These are phyloP conservation scores for Irpex lacteus DNA, from an alignment of 1,284 basidiomycete genomes.

Conservation along the genomic window DNA sequence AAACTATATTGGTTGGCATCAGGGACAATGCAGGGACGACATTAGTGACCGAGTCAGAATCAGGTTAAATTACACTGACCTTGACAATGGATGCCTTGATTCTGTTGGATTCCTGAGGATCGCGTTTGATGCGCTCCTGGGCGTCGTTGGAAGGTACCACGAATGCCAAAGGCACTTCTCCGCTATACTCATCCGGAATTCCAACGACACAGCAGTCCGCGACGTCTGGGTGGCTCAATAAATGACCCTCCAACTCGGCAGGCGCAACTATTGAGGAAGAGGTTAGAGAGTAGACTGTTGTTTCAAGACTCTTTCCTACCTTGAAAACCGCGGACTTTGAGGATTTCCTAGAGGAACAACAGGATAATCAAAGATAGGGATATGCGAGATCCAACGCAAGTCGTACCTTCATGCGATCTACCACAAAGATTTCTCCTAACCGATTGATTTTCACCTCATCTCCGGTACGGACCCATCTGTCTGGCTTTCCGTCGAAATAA, in stretches of 20 bases:
- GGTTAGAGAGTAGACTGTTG: background rate
- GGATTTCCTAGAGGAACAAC: conserved; percentile 24
- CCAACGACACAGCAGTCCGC: conserved; percentile 61
- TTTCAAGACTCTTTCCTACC: conserved; percentile 1
- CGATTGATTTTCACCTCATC: conserved; percentile 60
- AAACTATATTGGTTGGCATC: conserved; percentile 9
- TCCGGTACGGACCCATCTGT: conserved; percentile 65
- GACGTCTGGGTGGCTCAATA: conserved; percentile 68
- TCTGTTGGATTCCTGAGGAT: conserved; percentile 5
- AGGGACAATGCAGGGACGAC: background rate
- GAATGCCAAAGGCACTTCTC: conserved; percentile 43
- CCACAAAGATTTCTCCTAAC: conserved; percentile 58
- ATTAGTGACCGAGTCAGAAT: too few relatives aligned
- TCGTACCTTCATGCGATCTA: conserved; percentile 65
- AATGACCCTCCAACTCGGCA: conserved; percentile 46
- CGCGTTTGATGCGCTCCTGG: conserved; percentile 8
- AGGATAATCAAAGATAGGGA: background rate
- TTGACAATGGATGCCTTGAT: conserved; percentile 14
- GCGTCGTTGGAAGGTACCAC: conserved; percentile 26
- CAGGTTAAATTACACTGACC: conserved; percentile 1
- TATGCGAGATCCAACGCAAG: conserved; percentile 1
- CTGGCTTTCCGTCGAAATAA: conserved; percentile 29
- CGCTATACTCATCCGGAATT: conserved; percentile 43
- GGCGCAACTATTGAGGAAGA: conserved; percentile 27
- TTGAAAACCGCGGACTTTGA: conserved; percentile 32